A percentile compares a stretch with the other conserved stretches of the same genome.
These are phyloP conservation scores for Aureobasidium mangrovei DNA, from an alignment of 2,329 filamentous ascomycete species.

Conservation along the genomic window DNA sequence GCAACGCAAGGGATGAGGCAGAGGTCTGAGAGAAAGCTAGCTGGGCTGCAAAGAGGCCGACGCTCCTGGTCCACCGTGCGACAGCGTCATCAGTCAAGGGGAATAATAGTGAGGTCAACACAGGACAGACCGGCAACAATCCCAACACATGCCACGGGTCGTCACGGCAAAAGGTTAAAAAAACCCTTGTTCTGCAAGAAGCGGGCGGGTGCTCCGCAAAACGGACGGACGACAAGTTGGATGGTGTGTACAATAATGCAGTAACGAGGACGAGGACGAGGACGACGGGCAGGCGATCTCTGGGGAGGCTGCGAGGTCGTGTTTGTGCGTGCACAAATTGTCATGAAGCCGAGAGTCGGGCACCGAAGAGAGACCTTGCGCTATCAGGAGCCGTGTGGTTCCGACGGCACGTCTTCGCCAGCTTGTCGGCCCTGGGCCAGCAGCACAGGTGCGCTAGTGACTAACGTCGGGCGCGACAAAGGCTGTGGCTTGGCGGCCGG, in stretches of 20 bases:
- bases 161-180: constrained; percentile 8
- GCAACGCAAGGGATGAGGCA: constrained; percentile 3
- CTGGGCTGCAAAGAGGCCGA: constrained; percentile 8
- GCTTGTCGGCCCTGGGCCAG: constrained; percentile 10
- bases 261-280: not conserved
- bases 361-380: constrained; percentile 12
- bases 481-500: constrained; percentile 12
- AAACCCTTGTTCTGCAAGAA: not conserved
- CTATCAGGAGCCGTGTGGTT: constrained; percentile 11
- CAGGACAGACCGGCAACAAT: not conserved
- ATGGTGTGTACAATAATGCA: not conserved
- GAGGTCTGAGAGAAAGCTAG: not conserved
- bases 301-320: no score
- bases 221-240: not conserved
- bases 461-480: constrained; percentile 12
- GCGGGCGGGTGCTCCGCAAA: constrained; percentile 6
- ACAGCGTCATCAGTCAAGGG: not conserved
- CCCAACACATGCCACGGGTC: constrained; percentile 13
- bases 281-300: not conserved
- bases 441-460: constrained; percentile 14
- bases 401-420: constrained; percentile 11
- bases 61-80: constrained; percentile 2
- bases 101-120: no score
- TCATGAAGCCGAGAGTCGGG: not conserved
- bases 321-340: constrained; percentile 3